These are phyloP conservation scores for Trichophyton simii DNA, from an alignment of 2,329 filamentous ascomycete species.

Conservation along the genomic window DNA sequence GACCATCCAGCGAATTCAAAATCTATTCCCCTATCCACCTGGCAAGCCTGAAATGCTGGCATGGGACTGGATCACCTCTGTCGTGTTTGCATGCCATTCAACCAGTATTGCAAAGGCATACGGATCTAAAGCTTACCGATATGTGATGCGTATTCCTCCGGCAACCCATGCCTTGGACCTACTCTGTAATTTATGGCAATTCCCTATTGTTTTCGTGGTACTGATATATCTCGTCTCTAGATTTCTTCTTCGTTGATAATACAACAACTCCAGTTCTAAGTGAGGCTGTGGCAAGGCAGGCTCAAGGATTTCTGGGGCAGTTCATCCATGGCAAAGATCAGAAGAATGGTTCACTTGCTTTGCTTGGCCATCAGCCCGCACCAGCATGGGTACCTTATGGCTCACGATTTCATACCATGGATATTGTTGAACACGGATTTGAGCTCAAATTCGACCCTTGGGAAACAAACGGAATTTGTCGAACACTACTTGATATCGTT, in stretches of 20 bases:
- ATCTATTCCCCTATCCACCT: neutral
- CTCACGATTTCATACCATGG: neutral
- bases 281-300: neutral
- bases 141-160: neutral
- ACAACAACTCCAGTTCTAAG: neutral
- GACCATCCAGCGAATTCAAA: neutral
- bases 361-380: neutral
- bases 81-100: conserved; percentile 7
- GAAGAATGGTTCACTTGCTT: neutral
- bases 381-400: neutral
- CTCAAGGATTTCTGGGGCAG: neutral
- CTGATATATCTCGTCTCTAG: neutral
- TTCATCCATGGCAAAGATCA: neutral
- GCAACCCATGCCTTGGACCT: neutral
- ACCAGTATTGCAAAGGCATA: conserved; percentile 2
- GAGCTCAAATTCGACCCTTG: neutral
- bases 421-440: neutral
- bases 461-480: neutral
- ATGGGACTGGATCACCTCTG: conserved; percentile 9
- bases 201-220: neutral
- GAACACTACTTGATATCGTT: neutral
- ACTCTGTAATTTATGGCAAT: neutral
- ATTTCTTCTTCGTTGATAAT: neutral
- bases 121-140: neutral
- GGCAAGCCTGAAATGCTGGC: conserved; percentile 9